Conservation (phyloP, 2,329 filamentous ascomycete species). For the Pseudofabraea citricarpa region DNA sequence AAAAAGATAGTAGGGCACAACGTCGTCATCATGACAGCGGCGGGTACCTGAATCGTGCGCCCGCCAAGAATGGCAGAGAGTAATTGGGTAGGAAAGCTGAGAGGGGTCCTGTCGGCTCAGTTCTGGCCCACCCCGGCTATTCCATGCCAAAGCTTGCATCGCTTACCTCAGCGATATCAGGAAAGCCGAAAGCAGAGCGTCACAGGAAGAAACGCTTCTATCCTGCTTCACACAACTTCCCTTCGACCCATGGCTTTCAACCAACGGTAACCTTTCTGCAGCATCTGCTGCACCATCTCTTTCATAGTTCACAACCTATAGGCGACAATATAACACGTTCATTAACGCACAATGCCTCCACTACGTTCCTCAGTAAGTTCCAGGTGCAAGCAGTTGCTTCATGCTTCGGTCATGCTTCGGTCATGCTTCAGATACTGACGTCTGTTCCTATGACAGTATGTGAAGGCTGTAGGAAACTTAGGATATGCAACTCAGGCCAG, state of each 20-base stretch:
- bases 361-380: conserved; percentile 19
- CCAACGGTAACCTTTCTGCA: conserved; percentile 23
- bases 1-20: not conserved
- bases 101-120: too few species aligned
- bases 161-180: too few species aligned
- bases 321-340: conserved; percentile 2
- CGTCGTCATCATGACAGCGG: not conserved
- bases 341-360: conserved; percentile 20
- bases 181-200: not conserved
- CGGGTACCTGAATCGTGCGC: not conserved
- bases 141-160: too few species aligned
- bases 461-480: too few species aligned
- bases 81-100: too few species aligned
- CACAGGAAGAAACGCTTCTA: not conserved
- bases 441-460: too few species aligned
- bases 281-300: conserved; percentile 24
- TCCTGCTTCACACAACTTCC: not conserved
- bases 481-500: too few species aligned
- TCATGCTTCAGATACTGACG: conserved; percentile 5
- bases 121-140: too few species aligned
- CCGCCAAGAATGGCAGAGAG: too few species aligned
- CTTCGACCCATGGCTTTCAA: conserved; percentile 23
- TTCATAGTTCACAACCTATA: too few species aligned
- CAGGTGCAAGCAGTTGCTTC: not conserved
- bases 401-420: too few species aligned